phyloP scores from a whole-genome alignment of 169 alveolate genomes.

The Perkinsus olseni region DNA sequence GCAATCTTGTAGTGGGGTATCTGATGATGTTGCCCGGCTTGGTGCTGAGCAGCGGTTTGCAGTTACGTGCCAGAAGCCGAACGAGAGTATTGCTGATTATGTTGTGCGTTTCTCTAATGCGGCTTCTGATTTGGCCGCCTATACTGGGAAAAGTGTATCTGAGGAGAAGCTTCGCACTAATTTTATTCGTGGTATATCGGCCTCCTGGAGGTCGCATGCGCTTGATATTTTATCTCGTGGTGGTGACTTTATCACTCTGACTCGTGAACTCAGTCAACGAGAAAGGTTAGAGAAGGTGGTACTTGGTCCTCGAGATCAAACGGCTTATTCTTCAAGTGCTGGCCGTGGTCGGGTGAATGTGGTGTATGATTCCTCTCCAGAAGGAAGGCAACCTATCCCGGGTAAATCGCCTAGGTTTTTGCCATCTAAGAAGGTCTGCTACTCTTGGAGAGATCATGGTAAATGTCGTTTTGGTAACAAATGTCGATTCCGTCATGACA shows the following conservation, averaged over 20 bases:
- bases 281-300: neutral
- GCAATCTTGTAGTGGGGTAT: neutral
- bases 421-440: neutral
- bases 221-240: neutral
- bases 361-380: neutral
- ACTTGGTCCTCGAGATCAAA: neutral
- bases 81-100: neutral
- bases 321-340: neutral
- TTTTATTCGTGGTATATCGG: neutral
- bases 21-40: neutral
- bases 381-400: neutral
- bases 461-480: neutral
- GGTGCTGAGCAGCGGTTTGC: neutral
- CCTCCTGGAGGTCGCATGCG: neutral
- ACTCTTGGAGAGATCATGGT: neutral
- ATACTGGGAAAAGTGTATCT: neutral
- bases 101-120: neutral
- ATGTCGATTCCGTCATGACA: neutral
- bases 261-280: neutral
- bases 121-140: neutral
- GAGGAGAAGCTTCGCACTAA: neutral
- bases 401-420: neutral
- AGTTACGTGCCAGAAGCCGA: neutral
- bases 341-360: neutral
- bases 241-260: neutral